A percentile compares a stretch with the other conserved stretches of the same genome.
Evolutionary conservation across 2,329 filamentous ascomycete species (phyloP).

Genomic region (Hymenoscyphus infarciens): DNA sequence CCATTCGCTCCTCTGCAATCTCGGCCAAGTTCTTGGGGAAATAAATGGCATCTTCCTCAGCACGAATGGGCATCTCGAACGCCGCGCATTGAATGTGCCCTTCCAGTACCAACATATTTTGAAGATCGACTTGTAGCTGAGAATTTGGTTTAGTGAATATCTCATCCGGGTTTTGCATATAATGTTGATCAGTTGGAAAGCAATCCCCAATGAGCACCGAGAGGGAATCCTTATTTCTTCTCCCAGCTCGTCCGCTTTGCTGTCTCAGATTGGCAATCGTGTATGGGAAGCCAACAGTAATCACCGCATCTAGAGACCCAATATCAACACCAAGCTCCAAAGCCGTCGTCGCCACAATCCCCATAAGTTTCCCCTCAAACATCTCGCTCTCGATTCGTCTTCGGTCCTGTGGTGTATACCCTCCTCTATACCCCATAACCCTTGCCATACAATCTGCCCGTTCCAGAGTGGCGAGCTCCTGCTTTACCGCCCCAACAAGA

Average conservation of each 20-base stretch:
- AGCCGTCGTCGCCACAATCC: slow-evolving; percentile 90
- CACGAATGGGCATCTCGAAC: slow-evolving; percentile 87
- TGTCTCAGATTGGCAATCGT: slow-evolving; percentile 92
- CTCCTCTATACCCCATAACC: slow-evolving; percentile 94
- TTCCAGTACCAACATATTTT: slow-evolving; percentile 86
- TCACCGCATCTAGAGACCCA: slow-evolving; percentile 85
- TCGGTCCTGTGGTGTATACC: slow-evolving; percentile 88
- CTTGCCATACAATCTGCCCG: slow-evolving; percentile 70
- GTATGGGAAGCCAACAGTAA: slow-evolving; percentile 93
- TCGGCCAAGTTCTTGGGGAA: slow-evolving; percentile 71
- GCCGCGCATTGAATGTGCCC: slow-evolving; percentile 95
- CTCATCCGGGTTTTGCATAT: slow-evolving; percentile 94
- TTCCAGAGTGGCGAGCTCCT: slow-evolving; percentile 70
- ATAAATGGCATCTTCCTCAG: slow-evolving; percentile 69
- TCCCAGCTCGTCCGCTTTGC: slow-evolving; percentile 87
- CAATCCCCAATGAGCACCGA: slow-evolving; percentile 86
- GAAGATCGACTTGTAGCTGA: slow-evolving; percentile 85
- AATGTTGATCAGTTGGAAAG: slow-evolving; percentile 90
- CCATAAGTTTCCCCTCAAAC: slow-evolving; percentile 92
- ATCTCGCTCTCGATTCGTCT: slow-evolving; percentile 88
- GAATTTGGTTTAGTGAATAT: slow-evolving; percentile 90
- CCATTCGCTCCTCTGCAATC: slow-evolving; percentile 70
- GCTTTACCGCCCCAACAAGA: slow-evolving; percentile 73
- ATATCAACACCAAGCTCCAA: slow-evolving; percentile 95
- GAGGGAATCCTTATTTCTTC: slow-evolving; percentile 88